Conservation (phyloP, 805 yeast species). For the Candida hungchunana region DNA sequence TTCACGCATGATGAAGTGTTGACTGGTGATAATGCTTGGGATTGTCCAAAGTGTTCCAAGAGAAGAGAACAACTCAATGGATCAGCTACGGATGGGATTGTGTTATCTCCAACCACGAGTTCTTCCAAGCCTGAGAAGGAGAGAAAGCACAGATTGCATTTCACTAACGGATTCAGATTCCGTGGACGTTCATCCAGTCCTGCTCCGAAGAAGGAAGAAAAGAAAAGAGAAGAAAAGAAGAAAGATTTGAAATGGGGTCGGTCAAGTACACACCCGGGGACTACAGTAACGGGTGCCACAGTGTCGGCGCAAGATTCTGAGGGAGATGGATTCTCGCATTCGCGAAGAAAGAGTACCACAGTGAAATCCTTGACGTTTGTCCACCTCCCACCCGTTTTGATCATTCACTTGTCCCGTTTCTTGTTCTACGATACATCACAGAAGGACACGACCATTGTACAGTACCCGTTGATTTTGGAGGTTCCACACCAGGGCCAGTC, state of each 20-base stretch:
- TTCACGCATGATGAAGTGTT: slow-evolving; percentile 62
- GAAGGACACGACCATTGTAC: slow-evolving; percentile 45
- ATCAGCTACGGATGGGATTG: neutral
- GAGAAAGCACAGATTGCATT: slow-evolving; percentile 21
- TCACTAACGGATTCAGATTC: slow-evolving; percentile 21
- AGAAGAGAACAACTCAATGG: slow-evolving; percentile 2
- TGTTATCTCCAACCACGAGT: neutral
- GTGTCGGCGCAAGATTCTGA: neutral
- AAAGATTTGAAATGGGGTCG: slow-evolving; percentile 12
- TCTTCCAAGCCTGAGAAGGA: slow-evolving; percentile 7
- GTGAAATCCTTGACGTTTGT: slow-evolving; percentile 72
- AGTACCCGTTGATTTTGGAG: slow-evolving; percentile 51
- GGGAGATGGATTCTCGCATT: slow-evolving; percentile 5
- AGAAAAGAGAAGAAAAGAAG: slow-evolving; percentile 2
- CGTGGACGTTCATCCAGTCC: slow-evolving; percentile 29
- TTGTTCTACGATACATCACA: slow-evolving; percentile 48
- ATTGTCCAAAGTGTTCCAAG: slow-evolving; percentile 63
- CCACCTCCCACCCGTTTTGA: slow-evolving; percentile 71
- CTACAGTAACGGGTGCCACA: slow-evolving; percentile 14
- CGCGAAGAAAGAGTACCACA: slow-evolving; percentile 35
- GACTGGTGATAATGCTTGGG: slow-evolving; percentile 77
- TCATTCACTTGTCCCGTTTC: slow-evolving; percentile 84
- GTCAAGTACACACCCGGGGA: neutral
- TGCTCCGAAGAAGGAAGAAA: slow-evolving; percentile 11
- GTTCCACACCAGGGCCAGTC: slow-evolving; percentile 38